phyloP scores from a whole-genome alignment of 2,329 filamentous ascomycete genomes.

The Dactylella cylindrospora region DNA sequence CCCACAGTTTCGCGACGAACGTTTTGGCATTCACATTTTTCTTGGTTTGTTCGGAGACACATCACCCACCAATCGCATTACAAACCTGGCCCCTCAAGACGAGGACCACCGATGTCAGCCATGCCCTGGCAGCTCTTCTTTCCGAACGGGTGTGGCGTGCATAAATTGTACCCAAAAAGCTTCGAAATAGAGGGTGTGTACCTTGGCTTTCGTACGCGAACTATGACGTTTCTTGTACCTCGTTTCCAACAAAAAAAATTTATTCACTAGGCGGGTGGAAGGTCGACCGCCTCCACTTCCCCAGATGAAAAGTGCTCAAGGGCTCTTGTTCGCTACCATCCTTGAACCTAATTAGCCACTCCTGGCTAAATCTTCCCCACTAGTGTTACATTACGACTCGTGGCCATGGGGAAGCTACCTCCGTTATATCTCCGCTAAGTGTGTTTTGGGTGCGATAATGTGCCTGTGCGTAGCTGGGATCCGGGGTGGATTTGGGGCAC shows the following conservation, averaged over 20 bases:
- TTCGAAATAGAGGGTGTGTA: background rate
- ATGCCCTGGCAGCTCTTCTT: background rate
- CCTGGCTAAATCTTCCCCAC: constrained; percentile 12
- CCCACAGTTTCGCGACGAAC: no score
- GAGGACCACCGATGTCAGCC: background rate
- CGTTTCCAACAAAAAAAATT: no score
- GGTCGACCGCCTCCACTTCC: constrained; percentile 17
- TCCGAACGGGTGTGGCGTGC: constrained; percentile 23
- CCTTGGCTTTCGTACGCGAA: no score
- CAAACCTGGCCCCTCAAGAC: background rate
- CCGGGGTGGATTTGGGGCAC: no score
- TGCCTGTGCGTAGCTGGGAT: background rate
- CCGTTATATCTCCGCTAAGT: background rate
- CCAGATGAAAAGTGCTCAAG: constrained; percentile 14
- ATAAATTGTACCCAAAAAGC: constrained; percentile 5
- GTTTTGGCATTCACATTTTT: no score
- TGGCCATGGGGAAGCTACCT: constrained; percentile 6
- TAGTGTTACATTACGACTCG: constrained; percentile 20
- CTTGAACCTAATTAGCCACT: no score
- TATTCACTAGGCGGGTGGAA: no score
- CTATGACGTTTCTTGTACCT: constrained; percentile 21
- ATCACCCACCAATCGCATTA: constrained; percentile 13
- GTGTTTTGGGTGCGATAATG: no score
- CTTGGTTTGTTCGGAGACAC: constrained; percentile 6
- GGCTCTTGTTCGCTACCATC: constrained; percentile 15